Conservation (phyloP, 257 asterid genomes). For the Ophiorrhiza pumila region DNA sequence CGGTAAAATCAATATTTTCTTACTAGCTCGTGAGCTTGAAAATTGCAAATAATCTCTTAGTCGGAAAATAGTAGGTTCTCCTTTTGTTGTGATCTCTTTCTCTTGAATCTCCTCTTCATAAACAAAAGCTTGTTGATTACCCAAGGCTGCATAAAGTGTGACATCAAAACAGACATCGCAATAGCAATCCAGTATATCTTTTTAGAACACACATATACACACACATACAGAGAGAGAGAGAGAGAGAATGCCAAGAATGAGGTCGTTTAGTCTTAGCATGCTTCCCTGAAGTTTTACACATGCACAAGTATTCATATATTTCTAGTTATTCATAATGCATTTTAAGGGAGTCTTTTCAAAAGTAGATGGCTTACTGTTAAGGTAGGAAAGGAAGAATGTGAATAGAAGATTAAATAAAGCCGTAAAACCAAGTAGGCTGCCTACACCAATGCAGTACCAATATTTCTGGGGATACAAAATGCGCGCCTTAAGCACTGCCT, state of each 20-base stretch:
- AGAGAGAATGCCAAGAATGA: not conserved
- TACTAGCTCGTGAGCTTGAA: slow-evolving; percentile 85
- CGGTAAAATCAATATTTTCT: slow-evolving; percentile 24
- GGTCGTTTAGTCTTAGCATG: slow-evolving; percentile 9
- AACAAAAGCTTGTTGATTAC: slow-evolving; percentile 77
- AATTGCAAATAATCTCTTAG: slow-evolving; percentile 77
- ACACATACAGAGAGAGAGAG: not conserved
- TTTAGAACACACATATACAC: not conserved
- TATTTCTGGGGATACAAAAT: slow-evolving; percentile 73
- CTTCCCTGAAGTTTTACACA: slow-evolving; percentile 4
- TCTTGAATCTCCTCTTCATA: slow-evolving; percentile 66
- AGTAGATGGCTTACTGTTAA: slow-evolving; percentile 62
- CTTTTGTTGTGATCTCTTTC: slow-evolving; percentile 55
- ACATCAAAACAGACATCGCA: slow-evolving; percentile 9
- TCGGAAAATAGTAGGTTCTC: slow-evolving; percentile 62
- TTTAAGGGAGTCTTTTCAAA: slow-evolving; percentile 16
- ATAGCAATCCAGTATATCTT: not conserved
- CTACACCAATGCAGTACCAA: slow-evolving; percentile 98
- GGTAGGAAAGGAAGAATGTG: slow-evolving; percentile 66
- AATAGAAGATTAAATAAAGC: slow-evolving; percentile 73
- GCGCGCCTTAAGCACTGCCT: slow-evolving; percentile 78
- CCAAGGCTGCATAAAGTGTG: slow-evolving; percentile 54
- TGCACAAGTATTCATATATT: not conserved
- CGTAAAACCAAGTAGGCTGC: slow-evolving; percentile 81
- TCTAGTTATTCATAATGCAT: slow-evolving; percentile 13